Evolutionary conservation across 2,329 filamentous ascomycete genomes (phyloP).

Genomic region (Fusarium fujikuroi): DNA sequence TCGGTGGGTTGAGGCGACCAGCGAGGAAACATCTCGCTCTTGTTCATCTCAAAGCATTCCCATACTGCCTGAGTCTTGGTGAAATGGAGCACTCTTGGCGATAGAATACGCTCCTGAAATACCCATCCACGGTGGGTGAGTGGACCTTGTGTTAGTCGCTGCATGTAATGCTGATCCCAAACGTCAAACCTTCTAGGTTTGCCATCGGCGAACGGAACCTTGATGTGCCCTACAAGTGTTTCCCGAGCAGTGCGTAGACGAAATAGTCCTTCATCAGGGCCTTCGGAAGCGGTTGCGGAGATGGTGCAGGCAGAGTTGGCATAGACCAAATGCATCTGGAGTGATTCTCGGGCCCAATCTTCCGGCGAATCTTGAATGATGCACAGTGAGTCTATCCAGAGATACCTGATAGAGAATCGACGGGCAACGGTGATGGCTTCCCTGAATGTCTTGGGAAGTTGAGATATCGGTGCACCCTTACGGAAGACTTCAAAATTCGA

Average conservation of each 20-base stretch:
- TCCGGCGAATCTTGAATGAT: not conserved
- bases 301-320: not conserved
- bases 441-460: not conserved
- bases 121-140: not conserved
- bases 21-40: not conserved
- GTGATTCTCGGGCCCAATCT: not conserved
- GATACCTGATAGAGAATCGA: not conserved
- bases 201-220: not conserved
- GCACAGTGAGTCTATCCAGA: not conserved
- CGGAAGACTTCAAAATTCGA: not conserved
- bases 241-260: accelerated
- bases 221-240: not conserved
- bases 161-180: not conserved
- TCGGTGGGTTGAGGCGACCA: not conserved
- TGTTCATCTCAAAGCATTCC: not conserved
- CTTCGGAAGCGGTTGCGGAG: not conserved
- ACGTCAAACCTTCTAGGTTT: not conserved
- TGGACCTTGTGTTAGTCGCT: not conserved
- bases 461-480: accelerated
- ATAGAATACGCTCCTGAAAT: not conserved
- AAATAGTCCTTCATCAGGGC: not conserved
- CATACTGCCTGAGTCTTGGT: not conserved
- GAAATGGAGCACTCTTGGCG: not conserved
- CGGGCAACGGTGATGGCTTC: not conserved
- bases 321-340: not conserved